phyloP scores from a whole-genome alignment of 1,284 basidiomycete genomes.

The Coriolopsis trogii region DNA sequence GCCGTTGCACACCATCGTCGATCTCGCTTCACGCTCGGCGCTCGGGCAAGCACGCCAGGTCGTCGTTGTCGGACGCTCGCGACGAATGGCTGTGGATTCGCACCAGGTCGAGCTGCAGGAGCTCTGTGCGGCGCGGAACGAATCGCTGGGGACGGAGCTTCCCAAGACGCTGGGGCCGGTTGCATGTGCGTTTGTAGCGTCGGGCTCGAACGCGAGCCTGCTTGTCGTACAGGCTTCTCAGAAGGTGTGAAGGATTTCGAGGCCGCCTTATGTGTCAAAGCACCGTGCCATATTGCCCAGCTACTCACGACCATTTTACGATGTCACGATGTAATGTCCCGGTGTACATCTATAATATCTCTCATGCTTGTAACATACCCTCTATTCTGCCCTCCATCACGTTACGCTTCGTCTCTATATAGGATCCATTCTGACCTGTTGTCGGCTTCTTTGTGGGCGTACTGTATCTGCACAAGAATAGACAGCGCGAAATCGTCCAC shows the following conservation, averaged over 20 bases:
- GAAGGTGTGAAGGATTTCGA: conserved; percentile 6
- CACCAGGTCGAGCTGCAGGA: conserved; percentile 55
- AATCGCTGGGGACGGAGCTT: conserved; percentile 22
- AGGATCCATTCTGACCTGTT: too few species aligned
- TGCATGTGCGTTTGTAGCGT: conserved; percentile 28
- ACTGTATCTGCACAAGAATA: too few species aligned
- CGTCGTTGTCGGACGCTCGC: conserved; percentile 74
- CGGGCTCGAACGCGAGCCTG: conserved; percentile 26
- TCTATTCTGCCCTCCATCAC: too few species aligned
- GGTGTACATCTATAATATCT: too few species aligned
- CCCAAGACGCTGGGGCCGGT: conserved; percentile 27
- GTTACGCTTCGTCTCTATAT: too few species aligned
- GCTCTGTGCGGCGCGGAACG: conserved; percentile 22
- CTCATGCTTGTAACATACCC: too few species aligned
- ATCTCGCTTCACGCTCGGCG: conserved; percentile 38
- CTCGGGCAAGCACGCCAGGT: conserved; percentile 46
- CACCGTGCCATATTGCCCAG: not conserved
- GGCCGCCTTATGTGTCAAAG: not conserved
- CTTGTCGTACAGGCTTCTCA: conserved; percentile 30
- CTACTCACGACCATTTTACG: not conserved
- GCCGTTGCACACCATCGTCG: conserved; percentile 60
- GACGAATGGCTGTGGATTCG: conserved; percentile 63
- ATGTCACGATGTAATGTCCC: too few species aligned
- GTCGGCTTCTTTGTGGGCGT: too few species aligned
- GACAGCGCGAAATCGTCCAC: too few species aligned